Conservation (phyloP, 192 early-diverging fungal species). For the Gigaspora rosea region DNA sequence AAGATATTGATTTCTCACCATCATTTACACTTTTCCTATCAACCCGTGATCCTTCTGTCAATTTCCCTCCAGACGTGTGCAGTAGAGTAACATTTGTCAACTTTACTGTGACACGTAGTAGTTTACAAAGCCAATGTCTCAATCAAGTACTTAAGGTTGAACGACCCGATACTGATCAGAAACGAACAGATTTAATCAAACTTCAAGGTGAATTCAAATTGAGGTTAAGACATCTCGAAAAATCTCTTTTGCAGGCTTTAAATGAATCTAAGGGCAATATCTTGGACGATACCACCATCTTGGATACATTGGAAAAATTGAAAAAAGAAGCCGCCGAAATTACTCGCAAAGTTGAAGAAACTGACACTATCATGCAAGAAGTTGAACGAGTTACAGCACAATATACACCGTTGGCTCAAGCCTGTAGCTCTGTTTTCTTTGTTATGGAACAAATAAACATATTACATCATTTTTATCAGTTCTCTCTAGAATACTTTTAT, state of each 20-base stretch:
- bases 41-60: constrained; percentile 91
- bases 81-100: constrained; percentile 98
- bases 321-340: constrained; percentile 97
- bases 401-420: constrained; percentile 89
- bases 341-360: constrained; percentile 88
- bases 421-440: constrained; percentile 94
- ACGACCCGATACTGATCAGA: constrained; percentile 92
- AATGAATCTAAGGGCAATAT: constrained; percentile 96
- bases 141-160: constrained; percentile 93
- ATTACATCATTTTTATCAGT: constrained; percentile 96
- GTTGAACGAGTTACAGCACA: constrained; percentile 88
- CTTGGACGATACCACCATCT: constrained; percentile 94
- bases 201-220: constrained; percentile 97
- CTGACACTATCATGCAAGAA: constrained; percentile 92
- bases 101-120: constrained; percentile 96
- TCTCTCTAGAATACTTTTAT: constrained; percentile 96
- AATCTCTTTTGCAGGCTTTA: constrained; percentile 88
- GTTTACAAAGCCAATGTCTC: constrained; percentile 97
- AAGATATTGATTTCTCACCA: constrained; percentile 99
- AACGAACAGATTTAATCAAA: constrained; percentile 89
- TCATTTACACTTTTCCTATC: constrained; percentile 92
- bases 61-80: constrained; percentile 96
- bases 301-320: constrained; percentile 90
- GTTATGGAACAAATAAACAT: constrained; percentile 91
- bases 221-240: constrained; percentile 89